Percentiles rank a stretch among this genome's conserved stretches.
These are phyloP conservation scores for Lactuca saligna DNA, from an alignment of 129 eudicot species.

Conservation along the genomic window DNA sequence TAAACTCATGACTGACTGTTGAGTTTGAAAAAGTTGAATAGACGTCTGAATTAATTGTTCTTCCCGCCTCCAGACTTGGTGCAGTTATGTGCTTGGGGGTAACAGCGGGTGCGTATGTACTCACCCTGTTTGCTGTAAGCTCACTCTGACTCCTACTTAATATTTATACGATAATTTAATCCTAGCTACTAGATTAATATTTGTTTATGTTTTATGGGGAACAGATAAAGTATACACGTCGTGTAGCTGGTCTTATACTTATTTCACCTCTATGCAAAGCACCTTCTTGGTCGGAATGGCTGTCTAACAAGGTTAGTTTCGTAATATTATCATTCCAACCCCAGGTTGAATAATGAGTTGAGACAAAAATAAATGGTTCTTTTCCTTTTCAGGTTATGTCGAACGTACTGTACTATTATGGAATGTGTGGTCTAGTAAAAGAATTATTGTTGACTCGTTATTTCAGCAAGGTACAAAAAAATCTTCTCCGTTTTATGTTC, in stretches of 20 bases:
- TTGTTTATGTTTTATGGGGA: slow-evolving; percentile 4
- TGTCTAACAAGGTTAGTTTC: slow-evolving; percentile 69
- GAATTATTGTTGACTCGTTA: slow-evolving; percentile 82
- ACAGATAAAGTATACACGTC: slow-evolving; percentile 67
- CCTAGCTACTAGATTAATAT: neutral
- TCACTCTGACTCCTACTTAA: neutral
- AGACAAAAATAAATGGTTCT: neutral
- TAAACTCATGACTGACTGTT: neutral
- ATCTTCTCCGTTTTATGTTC: neutral
- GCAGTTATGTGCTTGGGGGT: slow-evolving; percentile 93
- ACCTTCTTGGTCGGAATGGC: slow-evolving; percentile 98
- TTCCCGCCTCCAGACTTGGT: slow-evolving; percentile 51
- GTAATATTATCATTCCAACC: slow-evolving; percentile 6
- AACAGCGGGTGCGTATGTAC: slow-evolving; percentile 92
- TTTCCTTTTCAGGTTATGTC: slow-evolving; percentile 58
- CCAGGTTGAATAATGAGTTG: neutral
- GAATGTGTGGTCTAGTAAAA: slow-evolving; percentile 84
- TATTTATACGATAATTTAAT: too few species aligned
- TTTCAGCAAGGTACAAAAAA: slow-evolving; percentile 77
- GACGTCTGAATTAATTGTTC: slow-evolving; percentile 6
- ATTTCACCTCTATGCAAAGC: slow-evolving; percentile 87
- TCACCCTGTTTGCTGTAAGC: slow-evolving; percentile 93
- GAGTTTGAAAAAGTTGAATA: slow-evolving; percentile 6
- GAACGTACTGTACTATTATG: slow-evolving; percentile 71
- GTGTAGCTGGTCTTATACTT: slow-evolving; percentile 80